Conservation (phyloP, 257 asterid species). For the Nicotiana tabacum region DNA sequence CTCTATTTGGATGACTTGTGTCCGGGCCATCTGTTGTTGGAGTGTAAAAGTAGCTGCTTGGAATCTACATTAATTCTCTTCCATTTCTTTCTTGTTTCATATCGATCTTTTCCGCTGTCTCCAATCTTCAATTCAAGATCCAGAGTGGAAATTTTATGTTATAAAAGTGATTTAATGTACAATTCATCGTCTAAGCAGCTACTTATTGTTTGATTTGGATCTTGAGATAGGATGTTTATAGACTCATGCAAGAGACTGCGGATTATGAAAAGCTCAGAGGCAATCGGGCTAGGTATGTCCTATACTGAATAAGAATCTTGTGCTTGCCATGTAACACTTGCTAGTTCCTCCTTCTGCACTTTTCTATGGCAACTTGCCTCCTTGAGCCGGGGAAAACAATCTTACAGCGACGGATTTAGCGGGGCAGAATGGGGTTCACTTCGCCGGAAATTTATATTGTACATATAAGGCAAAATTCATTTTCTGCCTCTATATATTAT, state of each 20-base stretch:
- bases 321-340: not conserved
- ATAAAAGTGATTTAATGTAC: not conserved
- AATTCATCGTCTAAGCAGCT: not conserved
- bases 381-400: not conserved
- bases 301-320: not conserved
- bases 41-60: not conserved
- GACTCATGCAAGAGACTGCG: conserved; percentile 74
- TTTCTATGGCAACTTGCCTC: not conserved
- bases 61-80: not conserved
- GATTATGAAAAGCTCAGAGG: conserved; percentile 84
- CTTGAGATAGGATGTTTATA: conserved; percentile 59
- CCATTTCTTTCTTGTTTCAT: not conserved
- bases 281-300: conserved; percentile 63
- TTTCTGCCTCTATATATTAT: too few species aligned
- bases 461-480: too few species aligned
- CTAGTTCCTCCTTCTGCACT: not conserved
- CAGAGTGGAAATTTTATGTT: not conserved
- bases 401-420: not conserved
- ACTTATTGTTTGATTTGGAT: not conserved
- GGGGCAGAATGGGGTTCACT: too few species aligned
- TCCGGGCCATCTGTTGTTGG: not conserved
- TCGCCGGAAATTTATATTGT: too few species aligned
- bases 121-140: not conserved
- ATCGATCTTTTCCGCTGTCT: not conserved
- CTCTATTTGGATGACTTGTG: not conserved